Evolutionary conservation across 805 yeast species (phyloP).

Genomic region (Candida coleopterorum): DNA sequence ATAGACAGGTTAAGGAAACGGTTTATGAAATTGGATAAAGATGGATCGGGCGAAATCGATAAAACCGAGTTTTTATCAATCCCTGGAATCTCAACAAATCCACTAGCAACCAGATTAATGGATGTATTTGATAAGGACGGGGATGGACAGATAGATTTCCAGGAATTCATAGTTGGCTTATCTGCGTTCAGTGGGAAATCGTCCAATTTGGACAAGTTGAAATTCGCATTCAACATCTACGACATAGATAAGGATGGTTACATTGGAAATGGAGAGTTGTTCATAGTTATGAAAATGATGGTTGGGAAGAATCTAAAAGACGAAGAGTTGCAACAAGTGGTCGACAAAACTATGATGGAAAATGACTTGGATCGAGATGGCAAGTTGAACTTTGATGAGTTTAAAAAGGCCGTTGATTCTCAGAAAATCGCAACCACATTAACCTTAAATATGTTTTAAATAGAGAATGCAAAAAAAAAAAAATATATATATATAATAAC

Average conservation of each 20-base stretch:
- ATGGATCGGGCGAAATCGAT: slow-evolving; percentile 88
- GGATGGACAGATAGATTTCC: slow-evolving; percentile 90
- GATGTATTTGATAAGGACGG: slow-evolving; percentile 93
- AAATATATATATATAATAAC: not conserved
- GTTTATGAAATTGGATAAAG: slow-evolving; percentile 92
- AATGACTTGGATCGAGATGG: slow-evolving; percentile 89
- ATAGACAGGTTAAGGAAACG: slow-evolving; percentile 86
- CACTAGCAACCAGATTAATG: slow-evolving; percentile 83
- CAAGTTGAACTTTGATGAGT: slow-evolving; percentile 79
- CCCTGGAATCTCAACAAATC: slow-evolving; percentile 89
- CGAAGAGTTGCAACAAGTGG: slow-evolving; percentile 88
- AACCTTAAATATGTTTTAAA: slow-evolving; percentile 46
- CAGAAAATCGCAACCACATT: slow-evolving; percentile 57
- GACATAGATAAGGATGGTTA: slow-evolving; percentile 95
- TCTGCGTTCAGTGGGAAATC: slow-evolving; percentile 87
- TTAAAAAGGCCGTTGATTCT: slow-evolving; percentile 59
- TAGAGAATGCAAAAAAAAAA: too few species aligned
- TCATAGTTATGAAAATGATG: slow-evolving; percentile 91
- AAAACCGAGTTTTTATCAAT: slow-evolving; percentile 85
- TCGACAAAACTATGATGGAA: slow-evolving; percentile 94
- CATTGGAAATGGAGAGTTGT: slow-evolving; percentile 92
- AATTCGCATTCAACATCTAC: slow-evolving; percentile 88
- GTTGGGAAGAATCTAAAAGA: slow-evolving; percentile 89
- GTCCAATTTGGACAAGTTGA: slow-evolving; percentile 71
- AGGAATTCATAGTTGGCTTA: slow-evolving; percentile 83